Conservation (phyloP, 192 early-diverging fungal genomes). For the Thamnidium elegans region DNA sequence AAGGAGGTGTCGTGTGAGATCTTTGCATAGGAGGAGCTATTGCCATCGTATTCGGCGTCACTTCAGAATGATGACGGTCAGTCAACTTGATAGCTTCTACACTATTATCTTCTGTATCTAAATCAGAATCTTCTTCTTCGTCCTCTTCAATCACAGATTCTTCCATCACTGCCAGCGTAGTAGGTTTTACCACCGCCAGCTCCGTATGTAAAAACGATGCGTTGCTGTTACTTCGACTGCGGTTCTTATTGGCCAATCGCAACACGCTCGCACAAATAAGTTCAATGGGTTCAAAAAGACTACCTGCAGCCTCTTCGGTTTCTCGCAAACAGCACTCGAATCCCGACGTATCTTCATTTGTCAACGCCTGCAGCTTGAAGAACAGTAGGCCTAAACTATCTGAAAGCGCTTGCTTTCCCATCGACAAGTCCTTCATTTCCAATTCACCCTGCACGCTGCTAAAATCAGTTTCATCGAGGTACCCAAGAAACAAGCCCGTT, state of each 20-base stretch:
- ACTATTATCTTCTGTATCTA: not conserved
- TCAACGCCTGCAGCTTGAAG: conserved; percentile 16
- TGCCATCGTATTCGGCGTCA: not conserved
- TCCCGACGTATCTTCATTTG: conserved; percentile 3
- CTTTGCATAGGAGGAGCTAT: not conserved
- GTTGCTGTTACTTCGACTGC: conserved; percentile 6
- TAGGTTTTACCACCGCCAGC: not conserved
- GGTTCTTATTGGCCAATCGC: not conserved
- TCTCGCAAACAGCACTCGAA: not conserved
- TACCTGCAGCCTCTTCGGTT: not conserved
- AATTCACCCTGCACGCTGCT: not conserved
- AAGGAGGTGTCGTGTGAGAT: not conserved
- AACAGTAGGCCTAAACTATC: conserved; percentile 15
- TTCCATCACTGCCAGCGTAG: not conserved
- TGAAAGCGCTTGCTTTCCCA: not conserved
- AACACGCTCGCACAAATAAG: conserved; percentile 13
- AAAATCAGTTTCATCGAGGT: conserved; percentile 24
- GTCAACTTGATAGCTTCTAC: not conserved
- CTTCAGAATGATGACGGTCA: not conserved
- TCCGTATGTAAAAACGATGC: not conserved
- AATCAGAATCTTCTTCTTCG: not conserved
- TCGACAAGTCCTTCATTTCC: not conserved
- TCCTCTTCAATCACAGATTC: not conserved
- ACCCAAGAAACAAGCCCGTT: conserved; percentile 1
- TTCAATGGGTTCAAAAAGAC: conserved; percentile 10